Base-by-base conservation (phyloP, 108 stramenopile genomes). In the Cyclotella atomus region DNA sequence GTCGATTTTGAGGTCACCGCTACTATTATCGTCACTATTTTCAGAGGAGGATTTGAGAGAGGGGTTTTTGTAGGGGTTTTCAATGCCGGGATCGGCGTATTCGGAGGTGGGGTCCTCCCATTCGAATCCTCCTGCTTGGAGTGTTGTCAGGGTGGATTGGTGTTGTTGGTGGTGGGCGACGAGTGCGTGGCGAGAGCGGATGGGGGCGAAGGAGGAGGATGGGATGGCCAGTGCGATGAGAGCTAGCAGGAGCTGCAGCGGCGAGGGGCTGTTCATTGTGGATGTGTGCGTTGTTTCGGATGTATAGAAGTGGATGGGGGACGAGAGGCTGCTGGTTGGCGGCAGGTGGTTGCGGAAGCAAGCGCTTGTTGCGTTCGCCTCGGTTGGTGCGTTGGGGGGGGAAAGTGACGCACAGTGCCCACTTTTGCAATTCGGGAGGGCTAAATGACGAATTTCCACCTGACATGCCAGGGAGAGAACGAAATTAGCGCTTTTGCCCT, bases 41-140 rank as follows among this genome's bases (percentile, higher is more conserved):
- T 64, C 74, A 14, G 81, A 76, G 2, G 33, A 65, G 10, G 74
- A 67, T 59, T 88, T 45, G 15, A 85, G 73, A 16, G 47, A 68
- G 17, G 89, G 86, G 68, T 91, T 94, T 78, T 91, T 90, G 80
- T 79, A 94, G n/a, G 93, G 93, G 69, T 94, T 94, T 29, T 90
- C 88, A 15, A 91, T 89, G 3, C 89, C 90, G 64, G 91, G 89
- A 73, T 94, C 90, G 38, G 78, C 75, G 1, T 63, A 68, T 47
- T 89, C 82, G 50, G 57, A 67, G 38, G 85, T 82, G 12, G 93
- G 93, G 79, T 94, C 93, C 67, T 90, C 83, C 90, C 90, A 94
- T 68, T 94, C 89, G 75, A 94, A 94, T 43, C 93, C 93, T 44
- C 93, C 93, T 12, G 93, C 93, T 32, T 9, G 54, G 45, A 82